These are phyloP conservation scores for Ophiostoma piceae DNA, from an alignment of 2,329 filamentous ascomycete species.

Conservation along the genomic window DNA sequence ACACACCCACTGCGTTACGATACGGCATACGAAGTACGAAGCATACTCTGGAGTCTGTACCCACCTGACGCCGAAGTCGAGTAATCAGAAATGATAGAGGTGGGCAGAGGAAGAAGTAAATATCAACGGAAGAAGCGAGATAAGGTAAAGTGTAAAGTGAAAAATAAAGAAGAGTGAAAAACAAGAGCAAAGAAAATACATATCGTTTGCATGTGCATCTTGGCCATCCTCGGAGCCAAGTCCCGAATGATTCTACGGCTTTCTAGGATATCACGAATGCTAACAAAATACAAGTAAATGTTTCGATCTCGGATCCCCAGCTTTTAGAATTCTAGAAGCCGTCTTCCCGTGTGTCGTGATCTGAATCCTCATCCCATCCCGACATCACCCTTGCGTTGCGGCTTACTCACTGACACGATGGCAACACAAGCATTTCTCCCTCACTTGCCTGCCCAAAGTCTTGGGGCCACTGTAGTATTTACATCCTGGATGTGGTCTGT, in stretches of 20 bases:
- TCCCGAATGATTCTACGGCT: neutral
- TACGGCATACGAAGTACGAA: neutral
- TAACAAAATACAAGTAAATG: too few relatives aligned
- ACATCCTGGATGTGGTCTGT: neutral
- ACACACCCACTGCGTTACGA: neutral
- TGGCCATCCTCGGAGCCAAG: neutral
- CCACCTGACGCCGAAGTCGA: neutral
- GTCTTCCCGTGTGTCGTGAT: neutral
- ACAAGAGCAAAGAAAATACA: neutral
- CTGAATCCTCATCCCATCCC: neutral
- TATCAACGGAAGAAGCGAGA: neutral
- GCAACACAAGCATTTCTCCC: conserved; percentile 10
- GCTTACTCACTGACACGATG: neutral
- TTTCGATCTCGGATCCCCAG: too few relatives aligned
- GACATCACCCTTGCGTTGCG: neutral
- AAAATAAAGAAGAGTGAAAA: neutral
- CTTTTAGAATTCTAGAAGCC: neutral
- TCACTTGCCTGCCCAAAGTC: neutral
- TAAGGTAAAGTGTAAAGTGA: neutral
- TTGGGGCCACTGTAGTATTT: conserved; percentile 13
- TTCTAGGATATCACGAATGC: too few relatives aligned
- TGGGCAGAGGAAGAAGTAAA: neutral
- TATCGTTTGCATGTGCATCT: neutral
- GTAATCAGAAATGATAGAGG: conserved; percentile 5
- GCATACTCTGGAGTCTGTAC: neutral